Percentiles rank a stretch among this genome's conserved stretches.
phyloP scores from a whole-genome alignment of 306 rosid genomes.

The Cucurbita argyrosperma region DNA sequence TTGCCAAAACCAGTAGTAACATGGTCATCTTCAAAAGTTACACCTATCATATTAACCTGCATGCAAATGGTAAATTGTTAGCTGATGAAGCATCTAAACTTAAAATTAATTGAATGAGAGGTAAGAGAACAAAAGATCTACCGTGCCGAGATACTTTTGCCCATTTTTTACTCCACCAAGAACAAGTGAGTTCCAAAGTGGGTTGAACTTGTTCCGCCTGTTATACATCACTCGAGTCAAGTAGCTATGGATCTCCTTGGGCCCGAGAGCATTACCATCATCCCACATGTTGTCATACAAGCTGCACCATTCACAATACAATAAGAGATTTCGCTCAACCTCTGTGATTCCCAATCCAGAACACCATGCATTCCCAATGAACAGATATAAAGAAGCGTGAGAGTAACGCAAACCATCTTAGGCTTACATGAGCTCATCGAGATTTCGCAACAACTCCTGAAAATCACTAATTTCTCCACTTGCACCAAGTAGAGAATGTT shows the following conservation, averaged over 20 bases:
- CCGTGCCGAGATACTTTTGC: conserved; percentile 59
- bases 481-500: conserved; percentile 83
- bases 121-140: conserved; percentile 15
- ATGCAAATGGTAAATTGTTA: not conserved
- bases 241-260: conserved; percentile 52
- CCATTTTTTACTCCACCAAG: conserved; percentile 52
- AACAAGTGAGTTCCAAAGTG: conserved; percentile 47
- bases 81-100: conserved; percentile 6
- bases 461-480: conserved; percentile 96
- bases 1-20: conserved; percentile 96
- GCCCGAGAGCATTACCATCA: conserved; percentile 57
- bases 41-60: conserved; percentile 91
- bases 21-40: conserved; percentile 72
- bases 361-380: not conserved
- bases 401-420: not conserved
- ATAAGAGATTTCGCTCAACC: not conserved
- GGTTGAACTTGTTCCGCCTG: conserved; percentile 49
- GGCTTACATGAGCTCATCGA: conserved; percentile 77
- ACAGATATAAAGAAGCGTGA: not conserved
- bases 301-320: conserved; percentile 24
- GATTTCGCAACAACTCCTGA: conserved; percentile 63
- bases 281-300: conserved; percentile 78
- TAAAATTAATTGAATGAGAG: not conserved
- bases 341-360: not conserved
- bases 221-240: conserved; percentile 49